phyloP scores from a whole-genome alignment of 179 eudicot species.

The Vitellaria paradoxa region DNA sequence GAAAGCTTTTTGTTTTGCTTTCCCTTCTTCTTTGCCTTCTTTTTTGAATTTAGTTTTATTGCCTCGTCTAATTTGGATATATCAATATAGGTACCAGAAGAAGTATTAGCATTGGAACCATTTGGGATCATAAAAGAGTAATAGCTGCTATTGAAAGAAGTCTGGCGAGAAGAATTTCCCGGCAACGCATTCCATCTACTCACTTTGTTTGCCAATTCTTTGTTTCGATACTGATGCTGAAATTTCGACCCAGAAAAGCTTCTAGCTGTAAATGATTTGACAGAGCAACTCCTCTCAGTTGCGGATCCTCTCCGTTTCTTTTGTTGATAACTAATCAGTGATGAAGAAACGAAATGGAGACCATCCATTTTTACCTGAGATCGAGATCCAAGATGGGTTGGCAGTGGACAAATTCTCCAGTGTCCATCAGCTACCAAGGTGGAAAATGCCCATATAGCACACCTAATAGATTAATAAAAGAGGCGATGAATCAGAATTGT shows the following conservation, averaged over 20 bases:
- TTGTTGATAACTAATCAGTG: slow-evolving; percentile 13
- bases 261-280: slow-evolving; percentile 18
- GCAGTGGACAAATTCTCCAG: slow-evolving; percentile 20
- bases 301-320: slow-evolving; percentile 3
- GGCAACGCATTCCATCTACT: slow-evolving; percentile 16
- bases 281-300: slow-evolving; percentile 16
- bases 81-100: not conserved
- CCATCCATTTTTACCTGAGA: slow-evolving; percentile 18
- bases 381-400: slow-evolving; percentile 12
- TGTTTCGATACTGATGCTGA: slow-evolving; percentile 10
- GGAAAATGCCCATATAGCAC: slow-evolving; percentile 6
- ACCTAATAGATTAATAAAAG: slow-evolving; percentile 10
- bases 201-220: slow-evolving; percentile 17
- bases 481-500: not conserved
- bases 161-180: slow-evolving; percentile 8
- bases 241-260: slow-evolving; percentile 14
- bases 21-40: slow-evolving; percentile 17
- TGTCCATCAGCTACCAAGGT: slow-evolving; percentile 15
- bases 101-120: not conserved
- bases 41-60: slow-evolving; percentile 14
- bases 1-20: slow-evolving; percentile 17
- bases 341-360: slow-evolving; percentile 18
- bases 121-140: not conserved
- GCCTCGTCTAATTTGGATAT: slow-evolving; percentile 9
- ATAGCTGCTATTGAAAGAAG: slow-evolving; percentile 13